Evolutionary conservation across 352 stramenopile species (phyloP).

Genomic region (Globisporangium abappressorium): DNA sequence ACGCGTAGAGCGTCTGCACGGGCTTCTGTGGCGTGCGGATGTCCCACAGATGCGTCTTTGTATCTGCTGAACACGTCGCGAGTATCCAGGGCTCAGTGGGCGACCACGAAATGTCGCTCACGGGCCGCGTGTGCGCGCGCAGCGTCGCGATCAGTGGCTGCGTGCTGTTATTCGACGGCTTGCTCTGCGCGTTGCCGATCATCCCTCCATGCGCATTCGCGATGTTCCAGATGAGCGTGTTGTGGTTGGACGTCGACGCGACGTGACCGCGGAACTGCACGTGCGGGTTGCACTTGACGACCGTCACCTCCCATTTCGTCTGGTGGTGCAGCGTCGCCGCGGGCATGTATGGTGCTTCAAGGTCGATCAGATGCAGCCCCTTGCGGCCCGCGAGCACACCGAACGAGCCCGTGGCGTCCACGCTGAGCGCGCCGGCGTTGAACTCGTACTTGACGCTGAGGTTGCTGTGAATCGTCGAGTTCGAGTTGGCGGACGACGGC

Average conservation of each 20-base stretch:
- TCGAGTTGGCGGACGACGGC: constrained; percentile 6
- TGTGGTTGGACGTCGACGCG: constrained; percentile 77
- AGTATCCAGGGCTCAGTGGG: constrained; percentile 67
- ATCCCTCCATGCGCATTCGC: constrained; percentile 19
- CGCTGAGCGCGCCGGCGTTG: constrained; percentile 63
- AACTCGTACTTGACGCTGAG: constrained; percentile 60
- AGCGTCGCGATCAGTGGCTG: constrained; percentile 73
- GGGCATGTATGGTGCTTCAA: constrained; percentile 61
- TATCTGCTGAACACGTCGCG: constrained; percentile 75
- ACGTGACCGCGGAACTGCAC: constrained; percentile 61
- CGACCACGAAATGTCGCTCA: constrained; percentile 79
- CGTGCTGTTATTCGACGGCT: constrained; percentile 12
- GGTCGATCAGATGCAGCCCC: constrained; percentile 68
- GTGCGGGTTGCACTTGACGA: constrained; percentile 80
- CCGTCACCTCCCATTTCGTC: constrained; percentile 77
- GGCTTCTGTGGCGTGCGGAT: constrained; percentile 65
- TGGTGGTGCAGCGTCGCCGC: constrained; percentile 67
- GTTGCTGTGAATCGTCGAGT: constrained; percentile 47
- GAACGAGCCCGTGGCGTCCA: constrained; percentile 66
- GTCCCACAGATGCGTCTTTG: constrained; percentile 82
- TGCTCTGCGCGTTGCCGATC: constrained; percentile 11
- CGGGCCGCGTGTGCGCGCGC: constrained; percentile 63
- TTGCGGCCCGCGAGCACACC: constrained; percentile 66
- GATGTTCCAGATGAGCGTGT: constrained; percentile 83
- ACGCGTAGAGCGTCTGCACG: constrained; percentile 65